Base-by-base conservation (phyloP, 2,329 filamentous ascomycete species). In the Ophiosphaerella herpotricha region DNA sequence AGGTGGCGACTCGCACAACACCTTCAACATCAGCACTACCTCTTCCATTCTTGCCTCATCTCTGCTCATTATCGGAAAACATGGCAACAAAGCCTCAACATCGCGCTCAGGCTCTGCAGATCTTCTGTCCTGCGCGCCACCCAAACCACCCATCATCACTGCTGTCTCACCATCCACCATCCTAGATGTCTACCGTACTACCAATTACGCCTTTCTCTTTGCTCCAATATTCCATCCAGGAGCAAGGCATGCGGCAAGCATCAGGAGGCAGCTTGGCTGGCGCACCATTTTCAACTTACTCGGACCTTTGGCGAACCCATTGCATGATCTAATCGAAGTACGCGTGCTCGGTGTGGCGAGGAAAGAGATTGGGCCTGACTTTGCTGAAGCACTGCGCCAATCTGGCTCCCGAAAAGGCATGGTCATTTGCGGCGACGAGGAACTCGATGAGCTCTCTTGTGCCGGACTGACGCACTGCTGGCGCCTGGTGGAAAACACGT, bases 241-340 rank as follows among this genome's bases (percentile, higher is more conserved):
- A 40, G 97, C 97, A 88, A 87, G 85, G 71, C 87, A 92, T 72
- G 91, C 94, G 34, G 91, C 91, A 4, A 85, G 88, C 2, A 87
- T 97, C 57, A 88, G 94, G 55, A 89, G 85, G 68, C 89, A 95
- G 71, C 84, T 99, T 18, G 93, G 93, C 50, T 93, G 94, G 82
- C 86, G 94, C 64, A 99, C 94, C 2, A 93, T 99, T 61, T 99
- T 99, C 85, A 99, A 99, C 75, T 84, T 99, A 13, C 83, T 99
- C 42, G 94, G 94, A 0, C 94, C 94, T 0, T 80, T 99, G 24
- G 89, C 91, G 39, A 97, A 97, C 74, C 94, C 94, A 0, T 83
- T 96, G 14, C 90, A 97, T 66, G 72, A 74, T 5, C 58, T 78
- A 11, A 84, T 99, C 51, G 94, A 99, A 77, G 91, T 92, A 11